Evolutionary conservation across 176 grass and related monocot genomes (phyloP), one percentile per base, ranked within the genome.

Genomic region (Oryza glaberrima): DNA sequence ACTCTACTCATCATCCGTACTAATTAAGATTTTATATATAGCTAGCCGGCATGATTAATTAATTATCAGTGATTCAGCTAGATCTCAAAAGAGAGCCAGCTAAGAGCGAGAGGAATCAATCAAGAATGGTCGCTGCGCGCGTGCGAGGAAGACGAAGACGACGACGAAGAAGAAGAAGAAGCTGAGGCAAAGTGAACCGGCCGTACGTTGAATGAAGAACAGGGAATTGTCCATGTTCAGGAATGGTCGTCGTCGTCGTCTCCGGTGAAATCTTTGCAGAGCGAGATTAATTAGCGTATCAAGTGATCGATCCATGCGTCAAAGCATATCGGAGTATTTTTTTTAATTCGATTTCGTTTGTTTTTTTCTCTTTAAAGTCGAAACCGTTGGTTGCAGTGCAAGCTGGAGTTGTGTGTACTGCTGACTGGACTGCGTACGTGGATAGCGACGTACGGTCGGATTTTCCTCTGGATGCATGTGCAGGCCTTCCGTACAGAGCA

Each of bases 91-190:
- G 11, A 47, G 11, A 49, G 14, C 14, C 1, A 23, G 40, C 17
- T 15, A 32, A 32, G 43, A 20, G 35, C 0, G 22, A 61, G 20
- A 34, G 34, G 40, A 41, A 41, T 41, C 36, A 40, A 40, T 0
- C 40, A 7, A 40, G 83, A 86, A 86, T 65, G 84, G 76, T 79
- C 76, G 67, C 75, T 9, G 66, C 75, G 67, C 78, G 75, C 75
- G 67, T 85, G 75, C 83, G 67, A 23, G 13, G 48, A 34, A 56
- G 47, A 49, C 11, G 47, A 49, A 14, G 47, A 49, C 13, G 48
- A 16, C 13, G 48, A 16, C 1, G 4, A 16, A 0, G 48, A 51
- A 51, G 48, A 35, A 35, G 36, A 38, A 38, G 36, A 15, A 16
- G 48, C 47, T 15, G 63, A 0, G 64, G 64, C n/a, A 43, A 15